phyloP scores from a whole-genome alignment of 208 protist genomes.

The Herpetomonas tarakana region DNA sequence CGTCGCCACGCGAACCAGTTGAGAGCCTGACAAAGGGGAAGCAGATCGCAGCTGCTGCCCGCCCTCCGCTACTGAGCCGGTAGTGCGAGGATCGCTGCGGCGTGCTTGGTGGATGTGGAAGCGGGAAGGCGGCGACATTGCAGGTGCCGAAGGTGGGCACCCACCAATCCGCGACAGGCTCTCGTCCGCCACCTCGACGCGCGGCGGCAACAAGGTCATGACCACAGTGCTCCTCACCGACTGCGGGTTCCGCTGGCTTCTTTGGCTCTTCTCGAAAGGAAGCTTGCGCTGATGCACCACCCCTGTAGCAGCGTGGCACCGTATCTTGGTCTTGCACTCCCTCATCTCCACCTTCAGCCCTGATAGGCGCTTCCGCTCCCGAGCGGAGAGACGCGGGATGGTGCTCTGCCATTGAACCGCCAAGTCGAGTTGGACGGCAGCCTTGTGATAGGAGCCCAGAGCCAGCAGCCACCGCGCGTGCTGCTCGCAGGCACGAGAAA shows the following conservation, averaged over 20 bases:
- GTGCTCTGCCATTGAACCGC: constrained; percentile 57
- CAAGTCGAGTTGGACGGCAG: constrained; percentile 51
- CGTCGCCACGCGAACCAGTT: too few species aligned
- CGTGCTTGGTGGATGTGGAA: background rate
- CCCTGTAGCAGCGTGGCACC: constrained; percentile 20
- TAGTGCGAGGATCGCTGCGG: too few species aligned
- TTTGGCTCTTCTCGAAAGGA: background rate
- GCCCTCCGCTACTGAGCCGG: too few species aligned
- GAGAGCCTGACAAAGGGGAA: too few species aligned
- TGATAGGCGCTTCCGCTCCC: constrained; percentile 36
- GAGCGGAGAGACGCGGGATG: constrained; percentile 23
- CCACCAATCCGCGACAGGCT: background rate
- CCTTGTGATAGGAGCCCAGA: constrained; percentile 25
- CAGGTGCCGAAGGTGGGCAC: background rate
- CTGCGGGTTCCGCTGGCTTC: background rate
- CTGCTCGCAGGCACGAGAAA: constrained; percentile 49
- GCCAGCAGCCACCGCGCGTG: constrained; percentile 58
- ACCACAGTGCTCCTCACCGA: constrained; percentile 47
- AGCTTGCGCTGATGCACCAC: constrained; percentile 16
- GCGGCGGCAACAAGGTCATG: constrained; percentile 52
- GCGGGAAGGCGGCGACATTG: background rate
- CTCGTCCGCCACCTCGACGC: constrained; percentile 31
- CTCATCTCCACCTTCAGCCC: constrained; percentile 33
- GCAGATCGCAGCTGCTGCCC: too few species aligned
- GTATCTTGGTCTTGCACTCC: constrained; percentile 23